Percentiles rank a stretch among this genome's conserved stretches.
Evolutionary conservation across 2,329 filamentous ascomycete species (phyloP).

Genomic region (Aspergillus amoenus): DNA sequence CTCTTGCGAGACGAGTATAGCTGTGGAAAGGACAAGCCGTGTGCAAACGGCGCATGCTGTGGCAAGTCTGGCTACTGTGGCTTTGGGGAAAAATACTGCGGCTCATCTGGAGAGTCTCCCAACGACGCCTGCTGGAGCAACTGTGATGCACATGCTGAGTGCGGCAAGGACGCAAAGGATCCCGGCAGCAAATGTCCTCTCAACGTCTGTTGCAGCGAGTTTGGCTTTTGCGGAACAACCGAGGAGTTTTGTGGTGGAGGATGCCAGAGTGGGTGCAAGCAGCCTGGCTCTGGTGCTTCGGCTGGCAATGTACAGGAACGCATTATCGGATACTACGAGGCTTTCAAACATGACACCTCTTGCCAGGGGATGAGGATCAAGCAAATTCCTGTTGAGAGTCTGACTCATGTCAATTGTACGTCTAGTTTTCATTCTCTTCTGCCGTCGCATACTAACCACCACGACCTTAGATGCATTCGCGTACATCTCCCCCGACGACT

Average conservation of each 20-base stretch:
- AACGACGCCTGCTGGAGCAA: slow-evolving; percentile 26
- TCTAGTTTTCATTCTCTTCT: background rate
- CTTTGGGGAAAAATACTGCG: slow-evolving; percentile 21
- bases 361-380: slow-evolving; percentile 11
- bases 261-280: background rate
- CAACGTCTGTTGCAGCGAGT: slow-evolving; percentile 31
- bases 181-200: slow-evolving; percentile 27
- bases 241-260: background rate
- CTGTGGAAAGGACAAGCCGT: background rate
- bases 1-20: background rate
- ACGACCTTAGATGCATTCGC: slow-evolving; percentile 10
- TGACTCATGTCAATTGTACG: slow-evolving; percentile 14
- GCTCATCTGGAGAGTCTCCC: slow-evolving; percentile 1
- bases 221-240: slow-evolving; percentile 17
- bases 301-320: background rate
- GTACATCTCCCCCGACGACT: slow-evolving; percentile 6
- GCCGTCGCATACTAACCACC: background rate
- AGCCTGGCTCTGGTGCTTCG: background rate
- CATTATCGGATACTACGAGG: slow-evolving; percentile 19
- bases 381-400: slow-evolving; percentile 12
- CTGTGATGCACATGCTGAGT: slow-evolving; percentile 40
- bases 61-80: slow-evolving; percentile 14
- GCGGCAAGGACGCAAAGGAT: slow-evolving; percentile 29
- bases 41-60: slow-evolving; percentile 1
- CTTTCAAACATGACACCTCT: background rate